Evolutionary conservation across 768 basidiomycete species (phyloP).

Genomic region (Boletus rex-veris): DNA sequence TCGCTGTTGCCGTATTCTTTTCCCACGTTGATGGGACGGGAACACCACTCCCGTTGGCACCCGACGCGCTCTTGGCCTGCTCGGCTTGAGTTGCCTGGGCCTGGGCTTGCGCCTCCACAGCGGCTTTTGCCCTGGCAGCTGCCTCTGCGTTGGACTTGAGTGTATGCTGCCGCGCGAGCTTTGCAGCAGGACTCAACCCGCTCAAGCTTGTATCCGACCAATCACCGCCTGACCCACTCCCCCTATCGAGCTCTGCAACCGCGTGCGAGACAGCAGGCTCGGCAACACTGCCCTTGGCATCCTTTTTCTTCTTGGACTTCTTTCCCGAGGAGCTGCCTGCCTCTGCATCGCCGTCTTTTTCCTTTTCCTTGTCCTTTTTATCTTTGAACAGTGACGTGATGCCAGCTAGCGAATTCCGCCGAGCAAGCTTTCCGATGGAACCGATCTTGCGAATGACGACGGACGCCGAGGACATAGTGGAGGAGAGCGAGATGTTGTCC

Average conservation of each 20-base stretch:
- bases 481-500: slow-evolving; percentile 93
- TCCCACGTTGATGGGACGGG: slow-evolving; percentile 72
- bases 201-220: slow-evolving; percentile 60
- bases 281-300: slow-evolving; percentile 60
- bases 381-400: slow-evolving; percentile 95
- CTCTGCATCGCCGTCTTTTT: slow-evolving; percentile 34
- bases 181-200: slow-evolving; percentile 86
- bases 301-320: slow-evolving; percentile 51
- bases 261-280: slow-evolving; percentile 76
- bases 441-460: slow-evolving; percentile 97
- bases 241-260: slow-evolving; percentile 78
- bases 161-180: slow-evolving; percentile 87
- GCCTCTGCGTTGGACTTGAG: slow-evolving; percentile 71
- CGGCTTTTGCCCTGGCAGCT: slow-evolving; percentile 39
- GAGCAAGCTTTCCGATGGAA: slow-evolving; percentile 81
- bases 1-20: slow-evolving; percentile 68
- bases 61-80: slow-evolving; percentile 19
- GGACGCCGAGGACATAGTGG: slow-evolving; percentile 90
- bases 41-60: slow-evolving; percentile 26
- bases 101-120: slow-evolving; percentile 27
- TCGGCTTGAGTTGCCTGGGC: slow-evolving; percentile 24
- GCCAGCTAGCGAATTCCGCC: slow-evolving; percentile 84
- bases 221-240: slow-evolving; percentile 39
- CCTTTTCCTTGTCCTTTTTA: slow-evolving; percentile 48
- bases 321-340: slow-evolving; percentile 34